Percentiles rank a stretch among this genome's conserved stretches.
Conservation (phyloP, 2,329 filamentous ascomycete species). For the Colletotrichum sp. region DNA sequence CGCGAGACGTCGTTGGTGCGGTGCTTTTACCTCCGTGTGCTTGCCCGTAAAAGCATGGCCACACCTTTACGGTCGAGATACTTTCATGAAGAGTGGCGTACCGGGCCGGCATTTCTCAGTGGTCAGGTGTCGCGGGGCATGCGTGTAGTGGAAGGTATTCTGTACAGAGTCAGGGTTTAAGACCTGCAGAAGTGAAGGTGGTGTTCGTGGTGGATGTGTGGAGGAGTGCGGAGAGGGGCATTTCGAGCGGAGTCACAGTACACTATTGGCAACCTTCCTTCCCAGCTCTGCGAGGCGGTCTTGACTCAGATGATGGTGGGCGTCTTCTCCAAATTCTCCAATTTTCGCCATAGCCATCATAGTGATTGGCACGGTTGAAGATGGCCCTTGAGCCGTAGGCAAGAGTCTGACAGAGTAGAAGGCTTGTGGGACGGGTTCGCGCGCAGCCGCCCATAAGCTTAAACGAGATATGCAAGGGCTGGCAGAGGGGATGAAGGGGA, state of each 20-base stretch:
- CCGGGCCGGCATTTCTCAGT: slow-evolving; percentile 19
- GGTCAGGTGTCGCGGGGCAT: slow-evolving; percentile 18
- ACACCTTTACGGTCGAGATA: not conserved
- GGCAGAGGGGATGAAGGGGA: not conserved
- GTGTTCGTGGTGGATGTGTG: slow-evolving; percentile 12
- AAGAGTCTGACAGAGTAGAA: not conserved
- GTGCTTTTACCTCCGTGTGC: slow-evolving; percentile 3
- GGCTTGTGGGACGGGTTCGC: slow-evolving; percentile 10
- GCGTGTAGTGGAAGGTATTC: not conserved
- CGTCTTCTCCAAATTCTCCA: slow-evolving; percentile 14
- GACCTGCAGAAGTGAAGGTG: slow-evolving; percentile 8
- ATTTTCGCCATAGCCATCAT: not conserved
- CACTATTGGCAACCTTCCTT: not conserved
- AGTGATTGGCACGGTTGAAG: slow-evolving; percentile 20
- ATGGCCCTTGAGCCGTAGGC: not conserved
- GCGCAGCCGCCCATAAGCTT: slow-evolving; percentile 18
- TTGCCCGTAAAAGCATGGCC: not conserved
- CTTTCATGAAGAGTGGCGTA: not conserved
- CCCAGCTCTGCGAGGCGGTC: not conserved
- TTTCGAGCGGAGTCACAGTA: slow-evolving; percentile 2
- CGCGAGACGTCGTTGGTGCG: slow-evolving; percentile 8
- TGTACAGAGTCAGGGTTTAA: slow-evolving; percentile 7
- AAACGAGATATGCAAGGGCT: slow-evolving; percentile 6
- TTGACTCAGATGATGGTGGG: slow-evolving; percentile 13
- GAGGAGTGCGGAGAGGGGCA: slow-evolving; percentile 16